Base-by-base conservation (phyloP, 139 green algal species). In the Astrephomene gubernaculifera region DNA sequence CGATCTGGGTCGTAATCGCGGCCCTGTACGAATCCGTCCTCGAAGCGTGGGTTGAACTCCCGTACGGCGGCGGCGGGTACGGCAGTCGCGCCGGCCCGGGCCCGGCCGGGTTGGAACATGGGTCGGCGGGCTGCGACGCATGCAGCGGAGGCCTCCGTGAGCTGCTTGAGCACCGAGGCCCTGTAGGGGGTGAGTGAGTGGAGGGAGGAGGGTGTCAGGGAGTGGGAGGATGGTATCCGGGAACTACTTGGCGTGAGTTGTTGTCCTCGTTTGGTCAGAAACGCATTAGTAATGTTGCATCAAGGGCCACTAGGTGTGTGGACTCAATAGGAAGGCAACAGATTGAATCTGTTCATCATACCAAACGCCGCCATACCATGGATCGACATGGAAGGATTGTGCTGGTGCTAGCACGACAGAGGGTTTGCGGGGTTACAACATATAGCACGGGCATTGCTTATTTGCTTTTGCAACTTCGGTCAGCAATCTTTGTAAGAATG, bases 1-100 rank as follows among this genome's bases (percentile, higher is more conserved):
- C 95, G 89, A 89, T 98, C 95, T 31, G 94, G 94, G 85, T 98
- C 96, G 85, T 97, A 97, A 71, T 97, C 93, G 33, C 93, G 92
- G 29, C 90, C 91, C 1, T 81, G 49, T 21, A 64, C 90, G 83
- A 89, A 97, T 75, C 96, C 92, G 35, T 98, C 95, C 91, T 99
- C 97, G 76, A 96, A 99, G 36, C 94, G 89, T 0, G 97, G 97
- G 87, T 98, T 99, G 92, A 91, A 97, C 82, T 92, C 89, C 10
- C 83, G 79, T 22, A 63, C 60, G 25, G 81, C 71, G n/a, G 38
- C 27, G 17, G 76, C 36, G 19, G 72, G 72, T 8, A 83, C 74
- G 71, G 7, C 86, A 0, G 83, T 74, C 17, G 71, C 73, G 0
- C 85, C 54, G 60, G 53, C 79, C 45, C 87, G 68, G 57, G 49